phyloP scores from a whole-genome alignment of 495 filamentous ascomycete species.

The Aspergillus wentii region DNA sequence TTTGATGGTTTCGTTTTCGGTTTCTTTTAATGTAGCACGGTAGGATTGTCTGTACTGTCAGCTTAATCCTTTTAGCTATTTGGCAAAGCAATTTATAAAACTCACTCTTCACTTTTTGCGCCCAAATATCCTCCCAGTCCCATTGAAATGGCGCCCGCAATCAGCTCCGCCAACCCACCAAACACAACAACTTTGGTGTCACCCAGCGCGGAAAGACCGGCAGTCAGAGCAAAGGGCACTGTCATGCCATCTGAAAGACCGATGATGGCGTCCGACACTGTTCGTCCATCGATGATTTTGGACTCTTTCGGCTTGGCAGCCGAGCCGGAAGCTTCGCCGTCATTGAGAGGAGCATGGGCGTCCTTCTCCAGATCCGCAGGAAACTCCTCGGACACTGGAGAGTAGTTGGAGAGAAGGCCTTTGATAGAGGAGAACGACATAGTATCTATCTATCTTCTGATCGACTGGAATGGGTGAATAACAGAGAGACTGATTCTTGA shows the following conservation, averaged over 20 bases:
- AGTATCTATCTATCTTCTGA: no score
- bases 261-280: slow-evolving; percentile 56
- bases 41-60: slow-evolving; percentile 42
- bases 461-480: no score
- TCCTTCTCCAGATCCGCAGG: slow-evolving; percentile 35
- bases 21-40: slow-evolving; percentile 44
- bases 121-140: slow-evolving; percentile 59
- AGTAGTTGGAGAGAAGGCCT: slow-evolving; percentile 34
- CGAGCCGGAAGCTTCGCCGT: slow-evolving; percentile 18
- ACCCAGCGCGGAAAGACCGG: slow-evolving; percentile 49
- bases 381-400: slow-evolving; percentile 26
- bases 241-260: slow-evolving; percentile 58
- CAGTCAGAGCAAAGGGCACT: slow-evolving; percentile 56
- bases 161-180: slow-evolving; percentile 53
- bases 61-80: no score
- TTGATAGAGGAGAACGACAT: slow-evolving; percentile 36
- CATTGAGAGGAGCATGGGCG: slow-evolving; percentile 11
- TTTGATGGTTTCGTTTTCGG: slow-evolving; percentile 33
- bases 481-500: no score
- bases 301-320: slow-evolving; percentile 15
- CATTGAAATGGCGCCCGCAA: slow-evolving; percentile 57
- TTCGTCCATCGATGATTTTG: slow-evolving; percentile 39
- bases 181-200: slow-evolving; percentile 54
- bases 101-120: slow-evolving; percentile 63
- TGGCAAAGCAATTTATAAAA: not conserved